A percentile compares a stretch with the other conserved stretches of the same genome.
Conservation (phyloP, 352 stramenopile genomes). For the Globisporangium solare region DNA sequence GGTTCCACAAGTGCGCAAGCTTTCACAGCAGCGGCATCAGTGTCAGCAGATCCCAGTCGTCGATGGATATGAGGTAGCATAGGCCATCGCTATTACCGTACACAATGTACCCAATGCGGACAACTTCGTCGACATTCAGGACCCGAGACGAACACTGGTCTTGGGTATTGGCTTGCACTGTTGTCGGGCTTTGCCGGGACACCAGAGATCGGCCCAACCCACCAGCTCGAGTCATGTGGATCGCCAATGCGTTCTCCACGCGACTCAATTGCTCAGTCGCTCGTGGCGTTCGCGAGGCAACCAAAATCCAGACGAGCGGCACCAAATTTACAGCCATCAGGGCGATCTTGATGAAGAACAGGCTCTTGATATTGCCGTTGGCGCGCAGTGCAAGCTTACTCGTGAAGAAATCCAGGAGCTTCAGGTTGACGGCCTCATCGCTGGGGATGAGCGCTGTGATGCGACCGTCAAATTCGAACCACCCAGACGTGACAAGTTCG, state of each 20-base stretch:
- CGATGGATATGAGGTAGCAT: background rate
- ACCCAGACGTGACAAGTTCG: too few relatives aligned
- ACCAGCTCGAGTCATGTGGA: background rate
- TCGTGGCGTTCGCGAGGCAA: background rate
- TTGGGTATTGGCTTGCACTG: background rate
- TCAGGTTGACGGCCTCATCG: background rate
- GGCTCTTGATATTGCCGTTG: conserved; percentile 2
- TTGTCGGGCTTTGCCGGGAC: background rate
- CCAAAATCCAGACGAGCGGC: conserved; percentile 1
- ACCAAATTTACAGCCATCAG: conserved; percentile 1
- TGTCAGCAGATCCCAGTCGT: background rate
- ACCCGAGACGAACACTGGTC: background rate
- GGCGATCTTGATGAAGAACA: conserved; percentile 2
- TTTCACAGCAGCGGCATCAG: background rate
- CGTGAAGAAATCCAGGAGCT: conserved; percentile 8
- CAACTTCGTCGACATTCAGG: background rate
- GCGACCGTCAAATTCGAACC: too few relatives aligned
- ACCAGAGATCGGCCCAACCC: background rate
- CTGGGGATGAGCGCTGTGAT: too few relatives aligned
- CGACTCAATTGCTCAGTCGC: background rate
- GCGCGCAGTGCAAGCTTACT: background rate
- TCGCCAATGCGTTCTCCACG: background rate
- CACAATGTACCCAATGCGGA: conserved; percentile 1
- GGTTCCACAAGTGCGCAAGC: conserved; percentile 2
- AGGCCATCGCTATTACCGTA: background rate